phyloP scores from a whole-genome alignment of 352 stramenopile species.

The Nothophytophthora sp. region DNA sequence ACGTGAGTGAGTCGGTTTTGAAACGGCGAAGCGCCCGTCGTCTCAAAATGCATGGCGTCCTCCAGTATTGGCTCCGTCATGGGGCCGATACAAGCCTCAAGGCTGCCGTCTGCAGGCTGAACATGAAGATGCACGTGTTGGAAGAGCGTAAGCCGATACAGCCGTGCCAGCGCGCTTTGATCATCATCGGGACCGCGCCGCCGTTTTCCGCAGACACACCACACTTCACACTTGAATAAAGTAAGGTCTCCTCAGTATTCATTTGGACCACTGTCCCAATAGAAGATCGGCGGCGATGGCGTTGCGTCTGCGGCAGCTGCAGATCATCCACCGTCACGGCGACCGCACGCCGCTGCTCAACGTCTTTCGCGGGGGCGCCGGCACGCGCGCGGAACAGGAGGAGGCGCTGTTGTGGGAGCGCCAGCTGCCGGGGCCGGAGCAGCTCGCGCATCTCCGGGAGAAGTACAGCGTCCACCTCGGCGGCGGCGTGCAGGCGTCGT shows the following conservation, averaged over 20 bases:
- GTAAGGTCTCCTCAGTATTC: too few species aligned
- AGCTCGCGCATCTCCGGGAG: slow-evolving; percentile 37
- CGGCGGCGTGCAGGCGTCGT: slow-evolving; percentile 17
- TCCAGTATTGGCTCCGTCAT: too few species aligned
- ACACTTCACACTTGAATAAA: too few species aligned
- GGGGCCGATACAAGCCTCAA: too few species aligned
- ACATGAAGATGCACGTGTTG: too few species aligned
- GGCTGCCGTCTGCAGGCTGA: too few species aligned
- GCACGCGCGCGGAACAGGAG: slow-evolving; percentile 25
- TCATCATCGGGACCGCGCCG: too few species aligned
- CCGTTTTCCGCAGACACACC: not conserved
- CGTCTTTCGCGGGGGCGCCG: slow-evolving; percentile 45
- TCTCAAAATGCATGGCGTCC: too few species aligned
- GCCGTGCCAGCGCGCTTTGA: too few species aligned
- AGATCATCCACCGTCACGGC: slow-evolving; percentile 80
- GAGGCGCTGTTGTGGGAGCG: slow-evolving; percentile 47
- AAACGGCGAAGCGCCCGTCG: slow-evolving; percentile 30
- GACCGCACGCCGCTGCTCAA: slow-evolving; percentile 80
- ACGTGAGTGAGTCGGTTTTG: slow-evolving; percentile 20
- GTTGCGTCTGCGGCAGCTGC: slow-evolving; percentile 68
- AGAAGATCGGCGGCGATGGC: slow-evolving; percentile 7
- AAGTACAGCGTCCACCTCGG: slow-evolving; percentile 27
- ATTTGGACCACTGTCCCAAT: not conserved
- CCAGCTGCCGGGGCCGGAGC: slow-evolving; percentile 39
- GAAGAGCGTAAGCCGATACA: too few species aligned